These are phyloP conservation scores for Fusarium euwallaceae DNA, from an alignment of 2,329 filamentous ascomycete genomes.

Conservation along the genomic window DNA sequence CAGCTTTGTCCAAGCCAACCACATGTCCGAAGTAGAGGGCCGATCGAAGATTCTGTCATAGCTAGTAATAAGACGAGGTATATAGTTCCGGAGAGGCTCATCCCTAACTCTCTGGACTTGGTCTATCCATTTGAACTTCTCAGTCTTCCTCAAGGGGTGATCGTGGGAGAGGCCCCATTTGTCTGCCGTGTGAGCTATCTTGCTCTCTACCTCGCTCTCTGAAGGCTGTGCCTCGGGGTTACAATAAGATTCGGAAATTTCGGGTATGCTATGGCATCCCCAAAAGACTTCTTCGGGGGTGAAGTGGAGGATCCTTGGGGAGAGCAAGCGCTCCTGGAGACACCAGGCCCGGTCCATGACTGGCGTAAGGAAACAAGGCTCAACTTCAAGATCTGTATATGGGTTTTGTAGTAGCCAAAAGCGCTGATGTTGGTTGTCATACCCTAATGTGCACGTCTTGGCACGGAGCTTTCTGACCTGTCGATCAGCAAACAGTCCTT, in stretches of 20 bases:
- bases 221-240: neutral
- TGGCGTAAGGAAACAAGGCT: too few relatives aligned
- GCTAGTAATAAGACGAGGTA: neutral
- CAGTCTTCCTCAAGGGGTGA: too few relatives aligned
- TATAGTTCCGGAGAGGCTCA: neutral
- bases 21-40: neutral
- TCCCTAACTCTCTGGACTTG: neutral
- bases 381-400: too few relatives aligned
- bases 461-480: neutral
- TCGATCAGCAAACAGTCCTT: neutral
- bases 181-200: neutral
- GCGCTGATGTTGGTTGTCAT: neutral
- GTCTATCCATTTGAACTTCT: too few relatives aligned
- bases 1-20: neutral
- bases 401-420: neutral
- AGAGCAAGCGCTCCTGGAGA: neutral
- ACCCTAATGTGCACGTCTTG: neutral
- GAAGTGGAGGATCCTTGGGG: neutral
- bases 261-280: neutral
- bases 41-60: neutral
- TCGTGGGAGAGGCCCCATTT: too few relatives aligned
- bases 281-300: neutral
- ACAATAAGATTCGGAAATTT: neutral
- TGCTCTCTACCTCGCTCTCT: neutral
- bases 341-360: neutral